Base-by-base conservation (phyloP, 805 yeast genomes). In the Myxozyma geophila region DNA sequence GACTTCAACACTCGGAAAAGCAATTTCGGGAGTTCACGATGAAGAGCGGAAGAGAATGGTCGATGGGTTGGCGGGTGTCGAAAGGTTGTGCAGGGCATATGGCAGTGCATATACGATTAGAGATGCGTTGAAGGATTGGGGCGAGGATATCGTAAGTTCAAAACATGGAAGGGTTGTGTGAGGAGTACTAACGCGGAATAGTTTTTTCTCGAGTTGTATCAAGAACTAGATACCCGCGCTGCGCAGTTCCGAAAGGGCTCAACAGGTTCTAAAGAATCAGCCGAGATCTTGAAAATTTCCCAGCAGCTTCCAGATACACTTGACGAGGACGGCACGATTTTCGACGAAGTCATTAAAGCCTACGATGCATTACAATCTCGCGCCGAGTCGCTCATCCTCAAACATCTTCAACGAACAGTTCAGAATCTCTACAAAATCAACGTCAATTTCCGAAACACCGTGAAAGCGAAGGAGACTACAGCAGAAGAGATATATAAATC, bases 151-250 rank as follows among this genome's bases (percentile, higher is more conserved):
- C 15, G 62, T 61, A 36, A 37, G 66, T 62, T 2, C 37, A 10
- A 17, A 2, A 12, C 58, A 2, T 28, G 28, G 5, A 5, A 28
- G 13, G 23, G 50, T 15, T 41, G 2, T 10, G 43, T 7, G 9
- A 5, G 12, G 15, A 48, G n/a, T 1, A n/a, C 39, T 48, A 12
- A 48, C 37, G n/a, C 5, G 7, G 50, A 46, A 8, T 41, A 68
- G 54, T 74, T 79, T 6, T 82, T 82, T 60, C 68, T 82, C 47
- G 80, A 78, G 64, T 68, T 81, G 36, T 79, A 82, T 80, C 73
- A 74, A 36, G 76, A 71, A 40, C 65, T 68, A 62, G 62, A 56
- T n/a, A n/a, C 33, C 75, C 60, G 66, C 74, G 48, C 74, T 72
- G 65, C 66, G 69, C 64, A 7, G 39, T 47, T 54, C 46, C 58